A percentile compares a stretch with the other conserved stretches of the same genome.
phyloP scores from a whole-genome alignment of 2,329 filamentous ascomycete genomes.

The Mycogone perniciosa region DNA sequence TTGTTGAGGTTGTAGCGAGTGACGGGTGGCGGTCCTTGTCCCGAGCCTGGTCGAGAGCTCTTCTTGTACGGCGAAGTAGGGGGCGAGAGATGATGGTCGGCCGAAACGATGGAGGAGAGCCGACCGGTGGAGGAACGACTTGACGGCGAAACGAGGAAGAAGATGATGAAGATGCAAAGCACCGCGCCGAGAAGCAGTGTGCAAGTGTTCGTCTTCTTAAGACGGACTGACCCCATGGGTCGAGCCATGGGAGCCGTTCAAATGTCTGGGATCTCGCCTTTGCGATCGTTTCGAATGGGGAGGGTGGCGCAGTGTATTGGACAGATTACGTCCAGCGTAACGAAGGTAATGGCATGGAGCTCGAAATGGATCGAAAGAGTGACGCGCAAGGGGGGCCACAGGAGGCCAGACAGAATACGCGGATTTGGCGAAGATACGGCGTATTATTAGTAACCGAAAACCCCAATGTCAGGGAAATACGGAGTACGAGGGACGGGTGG shows the following conservation, averaged over 20 bases:
- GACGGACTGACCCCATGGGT: constrained; percentile 58
- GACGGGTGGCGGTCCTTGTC: constrained; percentile 65
- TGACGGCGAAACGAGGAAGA: constrained; percentile 53
- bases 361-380: neutral
- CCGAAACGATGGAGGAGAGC: constrained; percentile 43
- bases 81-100: constrained; percentile 38
- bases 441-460: neutral
- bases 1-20: constrained; percentile 93
- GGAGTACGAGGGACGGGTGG: constrained; percentile 3
- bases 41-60: constrained; percentile 26
- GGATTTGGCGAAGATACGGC: neutral
- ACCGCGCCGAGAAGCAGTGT: constrained; percentile 66
- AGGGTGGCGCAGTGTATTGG: constrained; percentile 3
- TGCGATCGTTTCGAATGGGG: constrained; percentile 5
- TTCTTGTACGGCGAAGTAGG: constrained; percentile 39
- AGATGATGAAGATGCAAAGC: constrained; percentile 65
- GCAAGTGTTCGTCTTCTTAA: constrained; percentile 73
- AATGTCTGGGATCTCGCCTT: neutral
- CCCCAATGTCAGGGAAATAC: too few relatives aligned
- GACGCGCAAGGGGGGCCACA: neutral
- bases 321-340: neutral
- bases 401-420: neutral
- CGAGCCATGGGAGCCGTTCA: constrained; percentile 40
- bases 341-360: constrained; percentile 10
- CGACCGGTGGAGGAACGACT: constrained; percentile 39